Evolutionary conservation across 495 filamentous ascomycete genomes (phyloP).

Genomic region (Articulospora tetracladia): DNA sequence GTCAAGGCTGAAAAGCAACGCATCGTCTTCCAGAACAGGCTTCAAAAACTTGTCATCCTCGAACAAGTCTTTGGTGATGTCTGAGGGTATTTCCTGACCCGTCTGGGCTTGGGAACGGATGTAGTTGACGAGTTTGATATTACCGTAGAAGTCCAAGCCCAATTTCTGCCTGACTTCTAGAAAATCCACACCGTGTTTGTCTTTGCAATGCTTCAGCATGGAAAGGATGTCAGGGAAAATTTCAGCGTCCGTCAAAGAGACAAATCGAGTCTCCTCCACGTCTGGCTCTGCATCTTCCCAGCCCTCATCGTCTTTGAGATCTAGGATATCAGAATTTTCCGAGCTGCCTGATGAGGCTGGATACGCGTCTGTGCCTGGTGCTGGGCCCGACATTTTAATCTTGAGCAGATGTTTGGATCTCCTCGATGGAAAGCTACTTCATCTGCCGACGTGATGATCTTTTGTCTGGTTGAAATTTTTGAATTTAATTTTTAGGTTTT

Average conservation of each 20-base stretch:
- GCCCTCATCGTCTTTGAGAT: slow-evolving; percentile 53
- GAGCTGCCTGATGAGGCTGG: slow-evolving; percentile 34
- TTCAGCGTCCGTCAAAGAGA: slow-evolving; percentile 67
- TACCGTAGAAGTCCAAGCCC: slow-evolving; percentile 74
- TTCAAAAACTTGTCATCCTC: slow-evolving; percentile 73
- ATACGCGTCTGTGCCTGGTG: background rate
- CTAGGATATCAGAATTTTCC: slow-evolving; percentile 40
- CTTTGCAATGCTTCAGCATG: slow-evolving; percentile 72
- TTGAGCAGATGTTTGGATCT: background rate
- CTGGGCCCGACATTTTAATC: slow-evolving; percentile 14
- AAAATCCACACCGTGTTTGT: slow-evolving; percentile 72
- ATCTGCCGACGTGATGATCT: too few relatives aligned
- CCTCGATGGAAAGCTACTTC: background rate
- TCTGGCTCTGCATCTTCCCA: slow-evolving; percentile 83
- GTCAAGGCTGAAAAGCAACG: slow-evolving; percentile 77
- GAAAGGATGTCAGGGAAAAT: slow-evolving; percentile 59
- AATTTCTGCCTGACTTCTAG: slow-evolving; percentile 57
- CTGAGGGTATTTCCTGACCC: slow-evolving; percentile 47
- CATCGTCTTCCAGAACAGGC: slow-evolving; percentile 87
- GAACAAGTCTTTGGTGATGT: slow-evolving; percentile 56
- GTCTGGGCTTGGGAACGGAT: slow-evolving; percentile 53
- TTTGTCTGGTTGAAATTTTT: too few relatives aligned
- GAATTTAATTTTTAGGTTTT: too few relatives aligned
- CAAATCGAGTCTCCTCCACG: slow-evolving; percentile 52
- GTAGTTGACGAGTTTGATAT: slow-evolving; percentile 83